Evolutionary conservation across 352 stramenopile species (phyloP), one percentile per base, ranked within the genome.

Genomic region (Saprolegnia diclina): DNA sequence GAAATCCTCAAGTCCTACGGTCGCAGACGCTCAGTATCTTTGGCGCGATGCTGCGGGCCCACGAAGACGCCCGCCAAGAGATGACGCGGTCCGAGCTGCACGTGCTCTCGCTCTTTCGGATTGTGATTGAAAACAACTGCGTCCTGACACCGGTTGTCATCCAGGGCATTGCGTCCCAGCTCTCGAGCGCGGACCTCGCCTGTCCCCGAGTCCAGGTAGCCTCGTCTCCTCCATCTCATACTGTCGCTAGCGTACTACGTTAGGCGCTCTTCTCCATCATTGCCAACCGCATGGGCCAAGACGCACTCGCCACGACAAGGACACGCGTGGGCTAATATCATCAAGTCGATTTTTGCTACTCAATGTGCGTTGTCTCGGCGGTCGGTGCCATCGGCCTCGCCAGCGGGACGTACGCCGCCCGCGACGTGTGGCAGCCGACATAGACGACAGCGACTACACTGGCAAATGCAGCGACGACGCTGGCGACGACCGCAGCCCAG

Each of bases 21-120:
- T n/a, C n/a, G n/a, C 16, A 87, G 71, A 90, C 79, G 1, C 74
- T 93, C 29, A 64, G 73, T 65, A 65, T 85, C 5, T 62, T 91
- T 0, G 79, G 81, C 0, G 71, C 73, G 4, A 66, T 87, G 5
- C 71, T 93, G 4, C 72, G 68, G 37, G 77, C 78, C 1, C 71
- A 86, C 5, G 66, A 74, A 6, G 87, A 73, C 10, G 79, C 77
- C 0, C 64, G 74, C 19, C 80, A 90, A 16, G 67, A 85, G 5
- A 81, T 81, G 4, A 74, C 76, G 4, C 74, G 77, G 16, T 48
- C 48, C 44, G 83, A 91, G 46, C 70, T 89, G 16, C 81, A 80
- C 48, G 86, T 91, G 24, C 74, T 93, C 24, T 80, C 90, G 32
- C 62, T 91, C 1, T 77, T 91, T 54, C 77, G 79, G 10, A 89